phyloP scores from a whole-genome alignment of 495 filamentous ascomycete species.

The Hypoxylon fragiforme region DNA sequence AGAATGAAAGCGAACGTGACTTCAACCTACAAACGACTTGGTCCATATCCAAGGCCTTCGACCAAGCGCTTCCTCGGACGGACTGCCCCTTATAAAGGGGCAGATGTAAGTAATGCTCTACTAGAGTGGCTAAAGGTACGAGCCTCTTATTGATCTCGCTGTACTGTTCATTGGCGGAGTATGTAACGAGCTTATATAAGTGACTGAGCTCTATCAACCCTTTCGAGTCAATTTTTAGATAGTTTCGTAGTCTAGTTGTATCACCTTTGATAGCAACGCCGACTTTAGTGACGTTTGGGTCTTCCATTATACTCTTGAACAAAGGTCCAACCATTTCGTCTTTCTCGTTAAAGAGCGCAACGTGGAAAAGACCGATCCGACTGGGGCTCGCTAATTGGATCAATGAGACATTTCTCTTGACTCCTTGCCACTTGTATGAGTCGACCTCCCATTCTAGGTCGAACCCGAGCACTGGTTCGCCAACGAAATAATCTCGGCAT shows the following conservation, averaged over 20 bases:
- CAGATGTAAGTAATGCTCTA: conserved; percentile 71
- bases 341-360: conserved; percentile 62
- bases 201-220: conserved; percentile 81
- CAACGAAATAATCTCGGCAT: conserved; percentile 64
- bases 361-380: conserved; percentile 80
- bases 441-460: conserved; percentile 81
- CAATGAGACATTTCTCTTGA: conserved; percentile 69
- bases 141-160: conserved; percentile 64
- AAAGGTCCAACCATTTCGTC: conserved; percentile 68
- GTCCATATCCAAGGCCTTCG: conserved; percentile 55
- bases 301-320: conserved; percentile 71
- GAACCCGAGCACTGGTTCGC: conserved; percentile 74
- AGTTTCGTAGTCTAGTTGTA: conserved; percentile 68
- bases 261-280: conserved; percentile 79
- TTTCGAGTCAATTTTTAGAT: conserved; percentile 61
- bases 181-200: conserved; percentile 73
- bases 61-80: conserved; percentile 76
- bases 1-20: background rate
- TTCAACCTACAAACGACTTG: conserved; percentile 70
- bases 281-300: conserved; percentile 68
- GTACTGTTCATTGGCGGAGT: conserved; percentile 50
- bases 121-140: conserved; percentile 68
- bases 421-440: conserved; percentile 46
- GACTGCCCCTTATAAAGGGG: conserved; percentile 72
- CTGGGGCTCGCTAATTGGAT: conserved; percentile 80